phyloP scores from a whole-genome alignment of 352 stramenopile genomes.

The Phytophthora sansomeana region DNA sequence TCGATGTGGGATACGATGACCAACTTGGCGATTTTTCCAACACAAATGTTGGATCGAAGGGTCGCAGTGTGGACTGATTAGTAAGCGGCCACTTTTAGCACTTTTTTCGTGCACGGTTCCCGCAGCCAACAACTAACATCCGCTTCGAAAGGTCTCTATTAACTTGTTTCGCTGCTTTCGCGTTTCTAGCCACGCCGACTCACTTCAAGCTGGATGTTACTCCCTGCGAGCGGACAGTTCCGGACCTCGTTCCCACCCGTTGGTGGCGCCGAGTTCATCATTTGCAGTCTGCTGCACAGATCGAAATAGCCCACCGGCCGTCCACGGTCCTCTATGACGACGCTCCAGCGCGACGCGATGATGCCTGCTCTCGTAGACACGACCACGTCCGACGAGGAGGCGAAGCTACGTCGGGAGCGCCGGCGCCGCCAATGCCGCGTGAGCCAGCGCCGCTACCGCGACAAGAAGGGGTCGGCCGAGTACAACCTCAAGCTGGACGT shows the following conservation, averaged over 20 bases:
- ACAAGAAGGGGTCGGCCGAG: slow-evolving; percentile 69
- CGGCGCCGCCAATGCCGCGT: slow-evolving; percentile 68
- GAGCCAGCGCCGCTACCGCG: slow-evolving; percentile 74
- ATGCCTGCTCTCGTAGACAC: background rate
- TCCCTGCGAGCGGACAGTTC: background rate
- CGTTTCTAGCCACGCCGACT: background rate
- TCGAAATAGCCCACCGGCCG: slow-evolving; percentile 7
- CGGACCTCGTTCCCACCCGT: background rate
- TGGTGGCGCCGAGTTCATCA: slow-evolving; percentile 4
- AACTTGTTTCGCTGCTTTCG: slow-evolving; percentile 2
- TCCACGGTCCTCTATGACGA: slow-evolving; percentile 3
- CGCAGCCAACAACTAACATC: too few relatives aligned
- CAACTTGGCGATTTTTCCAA: too few relatives aligned
- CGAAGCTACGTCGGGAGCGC: slow-evolving; percentile 39
- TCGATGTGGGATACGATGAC: too few relatives aligned
- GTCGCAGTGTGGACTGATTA: too few relatives aligned
- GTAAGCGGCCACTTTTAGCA: too few relatives aligned
- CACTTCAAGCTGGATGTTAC: background rate
- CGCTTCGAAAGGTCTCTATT: too few relatives aligned
- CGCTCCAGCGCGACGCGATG: background rate
- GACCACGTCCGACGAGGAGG: slow-evolving; percentile 13
- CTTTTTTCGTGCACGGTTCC: too few relatives aligned
- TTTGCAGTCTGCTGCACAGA: slow-evolving; percentile 3
- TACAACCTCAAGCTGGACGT: slow-evolving; percentile 78
- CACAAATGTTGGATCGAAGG: too few relatives aligned